Base-by-base conservation (phyloP, 2,329 filamentous ascomycete species). In the Xylariaceae sp. region DNA sequence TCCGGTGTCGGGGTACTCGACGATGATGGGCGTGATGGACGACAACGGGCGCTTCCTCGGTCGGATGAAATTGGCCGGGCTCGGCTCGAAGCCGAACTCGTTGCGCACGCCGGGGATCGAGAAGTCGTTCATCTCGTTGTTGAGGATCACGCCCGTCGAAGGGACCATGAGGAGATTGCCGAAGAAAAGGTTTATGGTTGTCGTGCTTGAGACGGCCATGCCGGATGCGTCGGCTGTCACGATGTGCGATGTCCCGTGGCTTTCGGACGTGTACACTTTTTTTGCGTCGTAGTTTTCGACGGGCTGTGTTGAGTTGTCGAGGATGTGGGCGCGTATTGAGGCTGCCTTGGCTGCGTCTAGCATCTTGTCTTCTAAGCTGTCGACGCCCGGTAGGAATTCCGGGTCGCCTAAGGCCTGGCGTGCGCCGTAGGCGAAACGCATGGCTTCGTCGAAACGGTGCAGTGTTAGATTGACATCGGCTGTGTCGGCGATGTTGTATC, bases 141-240 rank as follows among this genome's bases (percentile, higher is more conserved):
- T 88, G 23, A 96, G 85, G 53, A 96, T 91, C 56, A 96, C 82
- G 16, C 93, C 93, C 0, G 92, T 93, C 65, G 88, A 83, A 0
- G 92, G 91, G 1, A 94, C 89, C 75, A 96, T 86, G 62, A 96
- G 73, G 17, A 86, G 81, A 24, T 87, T 88, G 41, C 94, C 94
- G 67, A 96, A 98, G 3, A 95, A 80, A 4, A 95, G 80, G 73
- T 97, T 97, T 54, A 97, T 79, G 0, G 94, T 97, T 1, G 92
- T 95, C 0, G 93, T 97, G 11, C 92, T 80, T 1, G 90, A 89
- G 31, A 96, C 83, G 2, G 92, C 87, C 72, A 96, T 79, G 6
- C 93, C 93, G 0, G 82, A 80, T 6, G 75, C 73, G 72, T 97
- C 94, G 0, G 88, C 86, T 0, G 90, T 80, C 0, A 90, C 86